Conservation (phyloP, 129 eudicot species). For the Flaveria robusta region DNA sequence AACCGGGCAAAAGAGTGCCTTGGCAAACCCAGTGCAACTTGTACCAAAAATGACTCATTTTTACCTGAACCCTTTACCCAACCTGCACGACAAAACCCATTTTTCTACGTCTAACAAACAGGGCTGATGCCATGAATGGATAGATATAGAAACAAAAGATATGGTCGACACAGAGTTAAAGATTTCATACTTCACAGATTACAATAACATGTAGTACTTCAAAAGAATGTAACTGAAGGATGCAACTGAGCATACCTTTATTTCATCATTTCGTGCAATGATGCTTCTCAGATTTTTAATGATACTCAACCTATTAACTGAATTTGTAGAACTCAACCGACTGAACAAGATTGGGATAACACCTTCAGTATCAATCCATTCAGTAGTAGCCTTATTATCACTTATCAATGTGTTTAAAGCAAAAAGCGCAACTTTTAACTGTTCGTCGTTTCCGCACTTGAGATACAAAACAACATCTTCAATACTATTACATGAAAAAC, state of each 20-base stretch:
- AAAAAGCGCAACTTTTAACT: slow-evolving; percentile 49
- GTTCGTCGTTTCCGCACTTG: slow-evolving; percentile 74
- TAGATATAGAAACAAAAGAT: neutral
- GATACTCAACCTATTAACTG: slow-evolving; percentile 56
- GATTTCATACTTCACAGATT: neutral
- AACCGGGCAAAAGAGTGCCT: neutral
- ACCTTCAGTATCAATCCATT: slow-evolving; percentile 62
- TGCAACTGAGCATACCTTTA: slow-evolving; percentile 50
- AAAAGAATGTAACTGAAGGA: neutral
- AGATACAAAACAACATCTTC: slow-evolving; percentile 65
- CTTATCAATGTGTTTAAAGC: slow-evolving; percentile 42
- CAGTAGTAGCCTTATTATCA: slow-evolving; percentile 42
- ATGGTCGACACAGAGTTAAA: neutral
- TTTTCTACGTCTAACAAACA: neutral
- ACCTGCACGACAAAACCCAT: neutral
- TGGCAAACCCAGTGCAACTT: neutral
- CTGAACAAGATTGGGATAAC: slow-evolving; percentile 49
- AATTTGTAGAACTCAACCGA: slow-evolving; percentile 57
- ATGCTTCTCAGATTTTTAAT: slow-evolving; percentile 59
- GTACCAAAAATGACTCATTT: neutral
- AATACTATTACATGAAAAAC: slow-evolving; percentile 28
- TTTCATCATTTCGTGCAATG: slow-evolving; percentile 40
- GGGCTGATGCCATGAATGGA: neutral
- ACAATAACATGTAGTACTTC: neutral
- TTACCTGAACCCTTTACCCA: neutral